Conservation (phyloP, 192 early-diverging fungal genomes). For the Coemansia asiatica region DNA sequence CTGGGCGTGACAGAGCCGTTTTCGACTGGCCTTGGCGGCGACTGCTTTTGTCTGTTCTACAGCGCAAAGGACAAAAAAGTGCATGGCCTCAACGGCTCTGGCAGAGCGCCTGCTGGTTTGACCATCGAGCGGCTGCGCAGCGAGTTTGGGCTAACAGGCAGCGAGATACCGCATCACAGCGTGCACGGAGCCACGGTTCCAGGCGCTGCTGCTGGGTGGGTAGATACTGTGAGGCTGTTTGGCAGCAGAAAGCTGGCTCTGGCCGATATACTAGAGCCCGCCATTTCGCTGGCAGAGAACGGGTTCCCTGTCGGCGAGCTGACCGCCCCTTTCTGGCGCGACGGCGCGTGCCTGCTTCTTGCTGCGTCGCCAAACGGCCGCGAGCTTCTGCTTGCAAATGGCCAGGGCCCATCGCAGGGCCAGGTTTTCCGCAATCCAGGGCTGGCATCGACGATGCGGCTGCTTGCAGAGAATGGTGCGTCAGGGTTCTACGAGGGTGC, state of each 20-base stretch:
- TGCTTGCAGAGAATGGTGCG: constrained; percentile 55
- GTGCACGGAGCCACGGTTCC: constrained; percentile 67
- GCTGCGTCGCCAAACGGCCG: constrained; percentile 24
- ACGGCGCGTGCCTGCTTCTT: constrained; percentile 18
- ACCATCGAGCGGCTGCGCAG: constrained; percentile 54
- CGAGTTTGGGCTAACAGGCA: constrained; percentile 20
- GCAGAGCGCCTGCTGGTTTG: constrained; percentile 59
- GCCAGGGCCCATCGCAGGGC: constrained; percentile 56
- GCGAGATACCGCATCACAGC: constrained; percentile 41
- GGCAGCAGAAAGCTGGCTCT: constrained; percentile 63
- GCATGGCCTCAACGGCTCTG: constrained; percentile 63
- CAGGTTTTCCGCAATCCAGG: constrained; percentile 63
- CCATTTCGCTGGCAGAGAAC: constrained; percentile 67
- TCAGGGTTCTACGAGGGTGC: constrained; percentile 69
- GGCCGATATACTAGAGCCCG: constrained; percentile 62
- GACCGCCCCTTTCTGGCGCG: constrained; percentile 48
- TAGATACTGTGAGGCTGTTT: constrained; percentile 63
- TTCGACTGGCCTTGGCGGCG: constrained; percentile 78
- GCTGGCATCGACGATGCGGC: constrained; percentile 53
- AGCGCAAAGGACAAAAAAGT: constrained; percentile 60
- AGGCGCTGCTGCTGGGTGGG: constrained; percentile 74
- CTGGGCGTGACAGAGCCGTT: constrained; percentile 70
- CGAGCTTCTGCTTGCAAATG: constrained; percentile 57
- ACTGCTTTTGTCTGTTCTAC: constrained; percentile 78
- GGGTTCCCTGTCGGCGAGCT: constrained; percentile 64